Conservation (phyloP, 495 filamentous ascomycete species). For the Extremus antarcticus region DNA sequence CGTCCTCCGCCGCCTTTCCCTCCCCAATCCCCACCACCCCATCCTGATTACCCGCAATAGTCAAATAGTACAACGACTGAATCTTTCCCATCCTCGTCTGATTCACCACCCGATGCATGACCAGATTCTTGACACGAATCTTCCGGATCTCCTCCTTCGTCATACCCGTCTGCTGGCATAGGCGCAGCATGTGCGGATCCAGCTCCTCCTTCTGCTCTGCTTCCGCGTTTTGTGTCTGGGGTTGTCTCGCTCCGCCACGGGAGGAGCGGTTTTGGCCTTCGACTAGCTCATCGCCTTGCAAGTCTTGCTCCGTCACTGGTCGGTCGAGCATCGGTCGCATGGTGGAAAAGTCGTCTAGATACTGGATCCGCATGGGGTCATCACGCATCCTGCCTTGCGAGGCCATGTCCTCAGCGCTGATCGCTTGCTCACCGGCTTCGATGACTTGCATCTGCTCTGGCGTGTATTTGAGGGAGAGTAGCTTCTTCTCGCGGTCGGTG, state of each 20-base stretch:
- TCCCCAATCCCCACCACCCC: constrained; percentile 82
- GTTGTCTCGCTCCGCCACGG: constrained; percentile 20
- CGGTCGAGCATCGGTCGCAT: constrained; percentile 49
- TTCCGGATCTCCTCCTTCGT: constrained; percentile 41
- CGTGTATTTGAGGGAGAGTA: constrained; percentile 58
- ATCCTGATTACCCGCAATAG: constrained; percentile 71
- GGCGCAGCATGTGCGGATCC: constrained; percentile 41
- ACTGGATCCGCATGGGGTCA: constrained; percentile 62
- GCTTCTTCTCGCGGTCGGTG: constrained; percentile 53
- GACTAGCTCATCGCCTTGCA: constrained; percentile 40
- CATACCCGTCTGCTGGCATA: constrained; percentile 64
- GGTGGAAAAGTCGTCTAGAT: constrained; percentile 76
- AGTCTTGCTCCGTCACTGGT: constrained; percentile 34
- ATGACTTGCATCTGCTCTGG: constrained; percentile 73
- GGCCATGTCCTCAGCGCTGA: constrained; percentile 66
- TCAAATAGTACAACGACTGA: constrained; percentile 52
- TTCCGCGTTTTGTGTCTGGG: constrained; percentile 8
- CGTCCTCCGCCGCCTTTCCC: constrained; percentile 67
- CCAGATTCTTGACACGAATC: constrained; percentile 53
- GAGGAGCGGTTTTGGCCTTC: constrained; percentile 11
- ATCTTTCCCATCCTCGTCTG: constrained; percentile 96
- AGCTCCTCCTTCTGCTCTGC: constrained; percentile 26
- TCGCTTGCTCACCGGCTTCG: constrained; percentile 71
- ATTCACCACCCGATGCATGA: constrained; percentile 65
- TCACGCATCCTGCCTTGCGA: constrained; percentile 54